A percentile compares a stretch with the other conserved stretches of the same genome.
phyloP scores from a whole-genome alignment of 1,139 yeast genomes.

The Eremothecium coryli region DNA sequence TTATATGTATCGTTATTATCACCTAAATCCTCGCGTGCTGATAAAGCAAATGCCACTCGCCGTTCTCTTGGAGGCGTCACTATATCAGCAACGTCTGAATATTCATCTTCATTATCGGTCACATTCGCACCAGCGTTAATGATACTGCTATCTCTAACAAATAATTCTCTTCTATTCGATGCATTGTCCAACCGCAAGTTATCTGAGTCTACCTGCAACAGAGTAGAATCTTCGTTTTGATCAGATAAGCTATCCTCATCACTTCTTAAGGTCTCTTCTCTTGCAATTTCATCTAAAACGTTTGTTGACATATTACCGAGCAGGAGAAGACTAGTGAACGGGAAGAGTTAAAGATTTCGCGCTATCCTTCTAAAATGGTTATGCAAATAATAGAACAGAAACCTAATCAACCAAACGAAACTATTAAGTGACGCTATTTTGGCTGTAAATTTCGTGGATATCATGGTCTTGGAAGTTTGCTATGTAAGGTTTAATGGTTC shows the following conservation, averaged over 20 bases:
- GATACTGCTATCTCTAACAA: slow-evolving; percentile 9
- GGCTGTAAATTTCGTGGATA: no score
- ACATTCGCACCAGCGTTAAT: neutral
- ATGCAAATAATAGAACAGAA: no score
- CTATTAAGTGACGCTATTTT: no score
- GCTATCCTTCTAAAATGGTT: no score
- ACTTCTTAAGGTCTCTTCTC: no score
- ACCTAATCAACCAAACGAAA: no score
- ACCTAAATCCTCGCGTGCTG: slow-evolving; percentile 1
- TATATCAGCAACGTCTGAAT: slow-evolving; percentile 1
- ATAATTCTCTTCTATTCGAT: slow-evolving; percentile 2
- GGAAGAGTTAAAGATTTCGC: no score
- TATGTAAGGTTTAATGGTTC: no score
- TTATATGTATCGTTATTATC: slow-evolving; percentile 16
- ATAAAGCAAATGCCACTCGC: slow-evolving; percentile 8
- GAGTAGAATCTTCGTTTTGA: slow-evolving; percentile 7
- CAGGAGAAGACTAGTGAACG: no score
- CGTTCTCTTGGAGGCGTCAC: slow-evolving; percentile 7
- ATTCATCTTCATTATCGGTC: neutral
- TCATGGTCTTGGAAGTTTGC: no score
- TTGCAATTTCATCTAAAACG: slow-evolving; percentile 2
- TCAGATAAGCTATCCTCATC: no score
- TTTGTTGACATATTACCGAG: neutral
- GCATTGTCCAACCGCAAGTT: slow-evolving; percentile 9
- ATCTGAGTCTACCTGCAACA: slow-evolving; percentile 9